Evolutionary conservation across 306 rosid species (phyloP).

Genomic region (Parietaria judaica): DNA sequence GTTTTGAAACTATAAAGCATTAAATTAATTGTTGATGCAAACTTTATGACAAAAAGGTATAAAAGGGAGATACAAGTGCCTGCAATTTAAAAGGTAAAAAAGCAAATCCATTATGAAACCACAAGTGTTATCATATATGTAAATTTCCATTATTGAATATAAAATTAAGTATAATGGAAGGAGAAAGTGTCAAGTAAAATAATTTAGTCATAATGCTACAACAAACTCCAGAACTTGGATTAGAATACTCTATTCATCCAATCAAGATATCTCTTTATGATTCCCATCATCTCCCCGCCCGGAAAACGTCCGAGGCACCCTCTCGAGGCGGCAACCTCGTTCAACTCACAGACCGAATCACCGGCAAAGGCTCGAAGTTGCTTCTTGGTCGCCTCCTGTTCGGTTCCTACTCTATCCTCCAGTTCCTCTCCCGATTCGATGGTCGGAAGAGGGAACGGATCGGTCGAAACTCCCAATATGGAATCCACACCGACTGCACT

Average conservation of each 20-base stretch:
- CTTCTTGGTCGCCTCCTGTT: slow-evolving; percentile 25
- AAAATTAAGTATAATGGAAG: not conserved
- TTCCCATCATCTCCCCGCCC: slow-evolving; percentile 94
- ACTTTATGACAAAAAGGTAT: no score
- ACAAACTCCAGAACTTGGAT: slow-evolving; percentile 9
- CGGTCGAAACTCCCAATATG: slow-evolving; percentile 36
- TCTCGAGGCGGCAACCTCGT: slow-evolving; percentile 68
- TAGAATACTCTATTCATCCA: not conserved
- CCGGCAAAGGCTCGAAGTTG: slow-evolving; percentile 38
- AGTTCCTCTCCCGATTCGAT: slow-evolving; percentile 45
- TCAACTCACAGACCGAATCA: slow-evolving; percentile 62
- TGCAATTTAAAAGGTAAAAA: not conserved
- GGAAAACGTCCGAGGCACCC: slow-evolving; percentile 94
- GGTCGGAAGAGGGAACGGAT: slow-evolving; percentile 78
- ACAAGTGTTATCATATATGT: not conserved
- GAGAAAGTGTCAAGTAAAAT: not conserved
- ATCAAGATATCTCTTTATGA: slow-evolving; percentile 47
- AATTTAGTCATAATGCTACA: not conserved
- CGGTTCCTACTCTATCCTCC: slow-evolving; percentile 19
- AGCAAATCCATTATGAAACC: no score
- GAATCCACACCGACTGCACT: slow-evolving; percentile 55
- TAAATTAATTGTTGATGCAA: no score
- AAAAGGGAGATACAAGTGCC: no score
- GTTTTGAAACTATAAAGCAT: no score
- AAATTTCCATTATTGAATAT: not conserved